Percentiles rank a stretch among this genome's conserved stretches.
These are phyloP conservation scores for Diplocarpon mali DNA, from an alignment of 2,329 filamentous ascomycete species.

Conservation along the genomic window DNA sequence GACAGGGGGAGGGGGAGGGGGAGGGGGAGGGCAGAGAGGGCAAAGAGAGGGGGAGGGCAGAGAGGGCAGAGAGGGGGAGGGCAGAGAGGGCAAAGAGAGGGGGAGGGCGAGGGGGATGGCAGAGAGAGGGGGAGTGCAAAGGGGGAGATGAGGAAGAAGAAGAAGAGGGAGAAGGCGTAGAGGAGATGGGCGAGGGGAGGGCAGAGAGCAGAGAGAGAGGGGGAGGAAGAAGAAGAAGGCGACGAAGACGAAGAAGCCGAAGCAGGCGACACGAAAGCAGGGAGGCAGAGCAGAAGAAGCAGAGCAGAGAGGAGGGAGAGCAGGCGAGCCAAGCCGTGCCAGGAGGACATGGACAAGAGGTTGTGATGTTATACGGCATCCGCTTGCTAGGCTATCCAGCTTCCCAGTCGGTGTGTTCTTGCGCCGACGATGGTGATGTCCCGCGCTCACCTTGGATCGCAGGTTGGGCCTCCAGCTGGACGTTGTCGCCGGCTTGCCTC, in stretches of 20 bases:
- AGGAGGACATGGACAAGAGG: no score
- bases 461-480: no score
- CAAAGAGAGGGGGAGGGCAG: not conserved
- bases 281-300: no score
- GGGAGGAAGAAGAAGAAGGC: not conserved
- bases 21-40: not conserved
- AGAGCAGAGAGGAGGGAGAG: no score
- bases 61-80: not conserved
- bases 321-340: no score
- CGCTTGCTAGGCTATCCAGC: no score
- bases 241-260: no score
- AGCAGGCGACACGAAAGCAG: not conserved
- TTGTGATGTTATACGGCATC: no score
- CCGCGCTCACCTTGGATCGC: no score
- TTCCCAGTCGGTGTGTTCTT: no score
- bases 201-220: not conserved
- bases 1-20: not conserved
- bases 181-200: not conserved
- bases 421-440: no score
- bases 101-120: not conserved
- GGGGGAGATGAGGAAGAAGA: not conserved
- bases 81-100: not conserved
- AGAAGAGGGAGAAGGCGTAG: not conserved
- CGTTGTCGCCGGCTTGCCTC: no score
- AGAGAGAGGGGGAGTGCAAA: not conserved